A percentile compares a stretch with the other conserved stretches of the same genome.
Evolutionary conservation across 257 asterid species (phyloP).

Genomic region (Ilex asprella): DNA sequence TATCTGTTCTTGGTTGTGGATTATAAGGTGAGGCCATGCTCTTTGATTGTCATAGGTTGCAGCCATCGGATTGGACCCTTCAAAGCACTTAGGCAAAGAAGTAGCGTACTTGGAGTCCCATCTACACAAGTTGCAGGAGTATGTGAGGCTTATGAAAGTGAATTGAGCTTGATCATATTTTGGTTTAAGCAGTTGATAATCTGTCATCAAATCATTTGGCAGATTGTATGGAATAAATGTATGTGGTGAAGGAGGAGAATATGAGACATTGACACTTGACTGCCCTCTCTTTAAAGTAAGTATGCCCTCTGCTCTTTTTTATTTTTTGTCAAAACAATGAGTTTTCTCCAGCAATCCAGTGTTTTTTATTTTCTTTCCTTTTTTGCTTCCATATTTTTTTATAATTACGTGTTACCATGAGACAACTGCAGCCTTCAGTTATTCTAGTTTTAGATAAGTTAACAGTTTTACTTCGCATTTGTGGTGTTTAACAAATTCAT

Average conservation of each 20-base stretch:
- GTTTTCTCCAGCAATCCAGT: constrained; percentile 2
- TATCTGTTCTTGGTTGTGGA: not conserved
- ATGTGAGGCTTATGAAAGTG: constrained; percentile 24
- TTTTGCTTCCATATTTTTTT: not conserved
- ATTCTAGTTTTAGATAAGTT: not conserved
- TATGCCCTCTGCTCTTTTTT: constrained; percentile 5
- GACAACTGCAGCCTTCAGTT: constrained; percentile 1
- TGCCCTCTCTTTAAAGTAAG: constrained; percentile 91
- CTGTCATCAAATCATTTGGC: constrained; percentile 23
- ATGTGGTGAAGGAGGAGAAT: constrained; percentile 99
- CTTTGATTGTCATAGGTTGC: constrained; percentile 59
- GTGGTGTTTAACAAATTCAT: no score
- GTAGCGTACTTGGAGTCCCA: constrained; percentile 49
- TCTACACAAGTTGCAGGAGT: constrained; percentile 92
- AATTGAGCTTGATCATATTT: constrained; percentile 10
- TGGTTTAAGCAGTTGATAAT: constrained; percentile 14
- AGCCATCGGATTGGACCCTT: constrained; percentile 85
- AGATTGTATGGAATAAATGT: constrained; percentile 90
- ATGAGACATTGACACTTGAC: constrained; percentile 93
- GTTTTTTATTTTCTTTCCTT: constrained; percentile 1
- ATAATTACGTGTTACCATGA: no score
- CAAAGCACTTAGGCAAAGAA: constrained; percentile 93
- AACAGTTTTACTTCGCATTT: no score
- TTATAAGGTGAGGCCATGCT: not conserved
- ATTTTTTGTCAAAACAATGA: not conserved